Base-by-base conservation (phyloP, 1,284 basidiomycete genomes). In the Puccinia hordei region DNA sequence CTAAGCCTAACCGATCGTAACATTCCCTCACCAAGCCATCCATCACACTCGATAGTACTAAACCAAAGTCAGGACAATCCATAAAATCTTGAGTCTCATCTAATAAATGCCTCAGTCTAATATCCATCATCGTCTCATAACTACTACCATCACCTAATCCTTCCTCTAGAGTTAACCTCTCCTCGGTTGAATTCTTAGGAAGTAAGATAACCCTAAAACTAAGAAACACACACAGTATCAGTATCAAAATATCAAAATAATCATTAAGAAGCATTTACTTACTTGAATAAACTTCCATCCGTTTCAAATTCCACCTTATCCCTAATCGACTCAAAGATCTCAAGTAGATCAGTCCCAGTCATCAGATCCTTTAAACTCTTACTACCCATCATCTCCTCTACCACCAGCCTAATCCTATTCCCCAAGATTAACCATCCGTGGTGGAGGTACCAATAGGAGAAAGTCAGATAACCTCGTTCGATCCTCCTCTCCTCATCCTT, bases 371-470 rank as follows among this genome's bases (percentile, higher is more conserved):
- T 95, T 51, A 95, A 86, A 0, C 92, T 92, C 3, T 95, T 90
- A 0, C 92, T 93, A 82, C 30, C 38, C 13, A 95, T 91, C 0
- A 92, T 91, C 75, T 91, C 91, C 0, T 90, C 92, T 61, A 88
- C 86, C 82, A 90, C 86, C 0, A 94, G 91, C 30, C 91, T 87
- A 82, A 91, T 90, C 0, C 90, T 90, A 0, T 95, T 88, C 77
- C 91, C 90, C 83, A 91, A 91, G 13, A 66, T 22, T 17, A 53
- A 19, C 93, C 94, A 95, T 0, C 94, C 94, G 3, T 92, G 90
- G 83, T 96, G 91, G 77, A 96, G 85, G 68, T 95, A 88, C 93
- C 93, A 95, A 92, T 93, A 78, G 6, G 90, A 92, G 82, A 95
- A 89, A 0, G 92, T 94, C 80, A 96, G 87, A 84, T 91, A 95